Base-by-base conservation (phyloP, 2,329 filamentous ascomycete genomes). In the Trichoderma sp. region DNA sequence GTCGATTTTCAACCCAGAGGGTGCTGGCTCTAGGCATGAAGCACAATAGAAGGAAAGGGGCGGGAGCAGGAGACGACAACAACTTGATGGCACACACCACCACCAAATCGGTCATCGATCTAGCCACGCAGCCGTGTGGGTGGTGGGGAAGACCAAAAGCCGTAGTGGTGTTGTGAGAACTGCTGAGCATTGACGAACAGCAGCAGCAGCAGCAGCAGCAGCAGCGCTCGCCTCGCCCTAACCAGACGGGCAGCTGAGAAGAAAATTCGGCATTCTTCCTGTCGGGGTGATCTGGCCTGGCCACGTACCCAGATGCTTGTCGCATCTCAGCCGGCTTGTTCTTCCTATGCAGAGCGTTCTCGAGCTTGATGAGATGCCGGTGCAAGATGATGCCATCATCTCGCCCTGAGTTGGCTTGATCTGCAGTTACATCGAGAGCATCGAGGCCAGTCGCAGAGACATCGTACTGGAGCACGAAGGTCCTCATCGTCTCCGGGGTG, bases 21-120 rank as follows among this genome's bases (percentile, higher is more conserved):
- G 34, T 9, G 34, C 7, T 39, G 34, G 10, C 34, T 39, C 10
- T 12, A 44, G 24, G 17, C 5, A 10, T n/a, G 39, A 48, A 61
- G 57, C 24, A 41, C 19, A 48, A 19, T 19, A 26, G 19, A 17
- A 19, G 34, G 39, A 50, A 45, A n/a, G 21, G 45, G 34, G 58
- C 34, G 19, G 34, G 52, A 14, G 34, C 30, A 30, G 52, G 41
- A 28, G 24, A 45, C 21, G 15, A 12, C 44, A 24, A 57, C 21
- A 28, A n/a, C 17, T 34, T 17, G 21, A 43, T 39, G 34, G 24
- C 39, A 50, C 47, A 61, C 58, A 39, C 58, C 58, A 61, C 47
- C 47, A 52, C 58, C 47, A 34, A 61, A 61, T 61, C 58, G 58
- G 58, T 17, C 47, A 61, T 61, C 58, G 58, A 61, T 61, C 58